phyloP scores from a whole-genome alignment of 169 alveolate species.

The Eimeria tenella region DNA sequence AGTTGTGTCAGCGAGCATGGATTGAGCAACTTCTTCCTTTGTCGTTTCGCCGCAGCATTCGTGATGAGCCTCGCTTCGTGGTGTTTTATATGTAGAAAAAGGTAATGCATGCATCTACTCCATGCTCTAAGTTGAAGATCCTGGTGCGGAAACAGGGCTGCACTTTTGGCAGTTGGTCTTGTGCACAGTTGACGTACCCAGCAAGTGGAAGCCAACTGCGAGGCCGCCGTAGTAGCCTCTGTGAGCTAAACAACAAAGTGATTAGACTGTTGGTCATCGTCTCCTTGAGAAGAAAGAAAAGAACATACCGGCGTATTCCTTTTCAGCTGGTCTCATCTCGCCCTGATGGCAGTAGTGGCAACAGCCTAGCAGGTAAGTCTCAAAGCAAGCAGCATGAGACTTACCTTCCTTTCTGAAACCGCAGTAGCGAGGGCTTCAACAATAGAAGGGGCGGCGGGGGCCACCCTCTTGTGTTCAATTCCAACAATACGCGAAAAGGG shows the following conservation, averaged over 20 bases:
- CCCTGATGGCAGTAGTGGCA: not conserved
- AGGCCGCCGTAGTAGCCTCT: constrained; percentile 76
- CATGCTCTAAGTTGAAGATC: no score
- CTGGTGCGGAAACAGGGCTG: no score
- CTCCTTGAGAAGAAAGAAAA: not conserved
- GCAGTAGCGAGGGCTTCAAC: not conserved
- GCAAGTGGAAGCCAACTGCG: constrained; percentile 57
- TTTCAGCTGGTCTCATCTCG: not conserved
- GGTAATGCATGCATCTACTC: no score
- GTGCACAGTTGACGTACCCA: constrained; percentile 1
- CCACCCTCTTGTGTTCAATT: not conserved
- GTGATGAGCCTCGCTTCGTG: no score
- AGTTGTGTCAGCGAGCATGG: no score
- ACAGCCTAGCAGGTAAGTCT: no score
- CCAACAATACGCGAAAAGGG: constrained; percentile 15
- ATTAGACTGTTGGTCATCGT: not conserved
- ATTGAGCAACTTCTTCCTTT: no score
- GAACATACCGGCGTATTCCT: constrained; percentile 17
- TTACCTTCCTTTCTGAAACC: not conserved
- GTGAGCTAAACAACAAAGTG: constrained; percentile 31
- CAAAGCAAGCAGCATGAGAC: not conserved
- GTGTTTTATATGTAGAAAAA: no score
- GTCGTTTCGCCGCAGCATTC: no score
- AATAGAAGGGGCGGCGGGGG: not conserved
- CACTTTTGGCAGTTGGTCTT: no score